Base-by-base conservation (phyloP, 768 basidiomycete genomes). In the Podaxis sp. region DNA sequence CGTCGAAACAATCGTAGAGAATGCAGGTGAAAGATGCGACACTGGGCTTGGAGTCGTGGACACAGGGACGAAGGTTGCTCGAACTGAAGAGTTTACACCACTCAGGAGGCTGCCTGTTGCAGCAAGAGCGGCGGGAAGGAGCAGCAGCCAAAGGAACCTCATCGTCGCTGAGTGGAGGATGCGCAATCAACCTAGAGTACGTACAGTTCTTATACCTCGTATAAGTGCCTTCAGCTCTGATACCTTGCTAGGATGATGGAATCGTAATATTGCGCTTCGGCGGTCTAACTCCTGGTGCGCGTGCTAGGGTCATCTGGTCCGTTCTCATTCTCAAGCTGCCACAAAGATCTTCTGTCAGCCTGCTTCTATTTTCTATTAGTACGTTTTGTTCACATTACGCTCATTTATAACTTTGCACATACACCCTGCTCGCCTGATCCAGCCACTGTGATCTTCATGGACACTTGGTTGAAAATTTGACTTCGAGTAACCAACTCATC, bases 81-180 rank as follows among this genome's bases (percentile, higher is more conserved):
- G 6, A 19, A n/a, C 4, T 1, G 43, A 46, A 15, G 54, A 19
- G 15, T 17, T 36, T 2, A 49, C 33, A 22, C 50, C 33, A 24
- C 47, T 53, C 17, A 13, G n/a, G 19, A 15, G 19, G 46, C 11
- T 56, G 61, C 46, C 47, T 3, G 60, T 55, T 5, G 41, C 53
- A 8, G 61, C 61, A 47, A 62, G 37, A 6, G 15, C 55, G 2
- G 51, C 24, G n/a, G 61, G 61, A 47, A 62, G 55, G 47, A 62
- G 47, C 17, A 47, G 56, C 8, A 62, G 36, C 54, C 46, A 55
- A 11, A 62, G 40, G 22, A 25, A 36, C 47, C 36, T 62, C 54
- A 62, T 62, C 55, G 36, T 55, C 24, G 27, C 46, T 47, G 33
- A 55, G 19, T 29, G 17, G 50, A 25, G 36, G 43, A 38, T 33